A percentile compares a stretch with the other conserved stretches of the same genome.
These are phyloP conservation scores for Reticulascus tulasneorum DNA, from an alignment of 2,329 filamentous ascomycete species.

Conservation along the genomic window DNA sequence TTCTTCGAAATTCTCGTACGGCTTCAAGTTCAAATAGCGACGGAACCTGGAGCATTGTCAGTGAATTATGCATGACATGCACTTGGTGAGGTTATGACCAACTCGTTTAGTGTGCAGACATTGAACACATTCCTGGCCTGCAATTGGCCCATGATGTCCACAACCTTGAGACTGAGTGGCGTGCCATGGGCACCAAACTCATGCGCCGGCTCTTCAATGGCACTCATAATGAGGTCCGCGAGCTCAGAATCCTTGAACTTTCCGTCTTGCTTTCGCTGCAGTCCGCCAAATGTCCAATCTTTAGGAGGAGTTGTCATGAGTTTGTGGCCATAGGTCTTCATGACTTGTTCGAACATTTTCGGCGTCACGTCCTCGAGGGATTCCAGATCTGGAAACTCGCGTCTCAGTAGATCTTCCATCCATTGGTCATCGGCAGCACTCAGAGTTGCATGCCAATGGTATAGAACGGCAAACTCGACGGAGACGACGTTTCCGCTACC, in stretches of 20 bases:
- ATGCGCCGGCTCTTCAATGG: constrained; percentile 59
- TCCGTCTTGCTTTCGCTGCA: constrained; percentile 45
- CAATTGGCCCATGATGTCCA: constrained; percentile 61
- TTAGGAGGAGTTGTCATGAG: no score
- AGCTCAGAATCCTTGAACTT: constrained; percentile 56
- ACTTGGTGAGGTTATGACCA: no score
- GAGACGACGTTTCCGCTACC: constrained; percentile 64
- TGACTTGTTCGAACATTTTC: constrained; percentile 36
- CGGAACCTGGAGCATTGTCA: no score
- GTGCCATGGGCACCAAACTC: constrained; percentile 57
- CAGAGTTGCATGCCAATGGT: constrained; percentile 61
- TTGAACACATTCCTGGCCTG: constrained; percentile 60
- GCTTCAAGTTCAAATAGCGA: constrained; percentile 56
- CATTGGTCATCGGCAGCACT: constrained; percentile 58
- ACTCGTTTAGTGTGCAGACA: constrained; percentile 59
- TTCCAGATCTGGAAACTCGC: constrained; percentile 33
- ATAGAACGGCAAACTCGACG: constrained; percentile 65
- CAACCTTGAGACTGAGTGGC: constrained; percentile 51
- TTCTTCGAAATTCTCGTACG: constrained; percentile 52
- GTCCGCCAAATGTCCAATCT: constrained; percentile 46
- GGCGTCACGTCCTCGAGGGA: constrained; percentile 28
- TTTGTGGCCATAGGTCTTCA: no score
- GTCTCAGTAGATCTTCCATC: constrained; percentile 51
- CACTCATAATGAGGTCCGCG: constrained; percentile 48
- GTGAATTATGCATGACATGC: no score